A percentile compares a stretch with the other conserved stretches of the same genome.
phyloP scores from a whole-genome alignment of 1,284 basidiomycete species.

The Wallemia mellicola region DNA sequence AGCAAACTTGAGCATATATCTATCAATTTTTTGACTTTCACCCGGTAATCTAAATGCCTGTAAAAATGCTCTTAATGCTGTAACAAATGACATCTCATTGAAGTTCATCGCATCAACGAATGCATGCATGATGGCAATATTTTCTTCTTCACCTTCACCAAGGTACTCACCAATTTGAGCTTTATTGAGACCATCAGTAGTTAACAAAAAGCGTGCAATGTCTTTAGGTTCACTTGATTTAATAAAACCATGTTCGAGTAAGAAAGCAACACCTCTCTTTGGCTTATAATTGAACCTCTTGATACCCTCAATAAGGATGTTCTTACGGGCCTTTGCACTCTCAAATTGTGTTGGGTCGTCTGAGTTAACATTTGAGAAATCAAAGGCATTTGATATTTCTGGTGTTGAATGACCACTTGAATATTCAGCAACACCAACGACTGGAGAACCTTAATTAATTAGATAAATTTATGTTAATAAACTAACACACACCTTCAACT shows the following conservation, averaged over 20 bases:
- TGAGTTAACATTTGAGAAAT: constrained; percentile 21
- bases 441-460: background rate
- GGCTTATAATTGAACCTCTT: constrained; percentile 98
- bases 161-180: constrained; percentile 92
- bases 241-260: constrained; percentile 73
- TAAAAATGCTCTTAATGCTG: constrained; percentile 57
- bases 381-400: constrained; percentile 2
- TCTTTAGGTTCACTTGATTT: constrained; percentile 39
- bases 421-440: background rate
- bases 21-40: constrained; percentile 88
- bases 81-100: constrained; percentile 44
- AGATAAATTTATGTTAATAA: background rate
- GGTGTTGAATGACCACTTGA: background rate
- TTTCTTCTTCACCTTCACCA: constrained; percentile 66
- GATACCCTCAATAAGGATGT: constrained; percentile 74
- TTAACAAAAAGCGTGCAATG: constrained; percentile 59
- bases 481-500: constrained; percentile 1
- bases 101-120: constrained; percentile 80
- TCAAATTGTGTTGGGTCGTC: constrained; percentile 88
- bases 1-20: constrained; percentile 95
- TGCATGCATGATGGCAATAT: constrained; percentile 78
- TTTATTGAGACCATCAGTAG: constrained; percentile 81
- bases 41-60: constrained; percentile 85
- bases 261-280: constrained; percentile 66
- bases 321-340: constrained; percentile 90